phyloP scores from a whole-genome alignment of 495 filamentous ascomycete species.

The Astrothelium subdiscretum region DNA sequence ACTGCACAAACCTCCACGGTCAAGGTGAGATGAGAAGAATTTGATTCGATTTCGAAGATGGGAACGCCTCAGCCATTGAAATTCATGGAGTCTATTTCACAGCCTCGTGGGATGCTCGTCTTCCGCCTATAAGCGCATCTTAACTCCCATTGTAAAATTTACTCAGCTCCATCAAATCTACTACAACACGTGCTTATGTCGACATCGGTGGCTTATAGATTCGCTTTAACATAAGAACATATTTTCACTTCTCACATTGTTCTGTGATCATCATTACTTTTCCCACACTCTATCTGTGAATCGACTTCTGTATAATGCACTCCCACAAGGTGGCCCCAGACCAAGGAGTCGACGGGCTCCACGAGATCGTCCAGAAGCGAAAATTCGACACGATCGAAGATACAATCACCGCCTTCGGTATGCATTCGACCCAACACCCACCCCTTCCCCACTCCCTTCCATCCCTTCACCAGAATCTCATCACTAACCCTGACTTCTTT shows the following conservation, averaged over 20 bases:
- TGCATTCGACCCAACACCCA: constrained; percentile 20
- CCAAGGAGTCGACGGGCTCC: constrained; percentile 34
- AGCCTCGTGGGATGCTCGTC: too few relatives aligned
- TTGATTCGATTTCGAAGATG: too few relatives aligned
- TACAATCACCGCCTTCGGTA: constrained; percentile 73
- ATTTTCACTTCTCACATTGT: background rate
- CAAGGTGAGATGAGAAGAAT: too few relatives aligned
- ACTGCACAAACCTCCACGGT: too few relatives aligned
- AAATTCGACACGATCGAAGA: constrained; percentile 78
- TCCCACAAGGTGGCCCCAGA: background rate
- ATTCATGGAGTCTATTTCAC: too few relatives aligned
- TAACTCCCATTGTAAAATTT: background rate
- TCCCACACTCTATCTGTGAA: background rate
- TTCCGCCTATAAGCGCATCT: too few relatives aligned
- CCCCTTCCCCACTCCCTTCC: constrained; percentile 1
- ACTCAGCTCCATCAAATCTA: background rate
- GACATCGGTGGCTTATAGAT: background rate
- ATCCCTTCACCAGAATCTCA: background rate
- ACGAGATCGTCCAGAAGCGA: constrained; percentile 24
- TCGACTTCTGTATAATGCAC: too few relatives aligned
- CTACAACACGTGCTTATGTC: background rate
- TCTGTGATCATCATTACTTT: background rate
- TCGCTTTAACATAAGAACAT: background rate
- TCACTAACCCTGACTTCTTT: constrained; percentile 3
- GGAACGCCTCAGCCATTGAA: too few relatives aligned